These are phyloP conservation scores for Paraphaeosphaeria minitans DNA, from an alignment of 2,329 filamentous ascomycete genomes.

Conservation along the genomic window DNA sequence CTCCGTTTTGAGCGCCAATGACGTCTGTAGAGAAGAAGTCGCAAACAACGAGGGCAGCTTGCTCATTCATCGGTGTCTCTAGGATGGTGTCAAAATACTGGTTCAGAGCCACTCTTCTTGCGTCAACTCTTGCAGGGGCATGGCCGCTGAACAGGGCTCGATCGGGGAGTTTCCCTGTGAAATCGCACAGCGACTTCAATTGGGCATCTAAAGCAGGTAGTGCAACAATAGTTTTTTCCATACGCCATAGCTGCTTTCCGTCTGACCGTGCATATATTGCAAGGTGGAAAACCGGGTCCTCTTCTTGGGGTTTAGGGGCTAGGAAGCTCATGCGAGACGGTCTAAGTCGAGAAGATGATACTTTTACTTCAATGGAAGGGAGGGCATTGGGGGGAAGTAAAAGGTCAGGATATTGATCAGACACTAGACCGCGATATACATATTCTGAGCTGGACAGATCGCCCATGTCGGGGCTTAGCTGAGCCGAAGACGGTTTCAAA, in stretches of 20 bases:
- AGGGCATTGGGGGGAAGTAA: constrained; percentile 87
- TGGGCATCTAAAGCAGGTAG: constrained; percentile 81
- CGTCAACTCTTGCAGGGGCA: constrained; percentile 90
- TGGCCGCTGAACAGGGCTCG: constrained; percentile 87
- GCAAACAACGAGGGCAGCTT: constrained; percentile 80
- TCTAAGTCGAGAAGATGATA: constrained; percentile 92
- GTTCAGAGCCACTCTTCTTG: constrained; percentile 79
- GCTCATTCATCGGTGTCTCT: constrained; percentile 78
- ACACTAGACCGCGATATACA: constrained; percentile 78
- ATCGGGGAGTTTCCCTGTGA: constrained; percentile 80
- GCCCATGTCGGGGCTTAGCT: constrained; percentile 42
- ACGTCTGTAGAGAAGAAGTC: constrained; percentile 78
- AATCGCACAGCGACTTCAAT: constrained; percentile 73
- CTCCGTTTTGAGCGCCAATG: constrained; percentile 61
- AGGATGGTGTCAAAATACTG: constrained; percentile 84
- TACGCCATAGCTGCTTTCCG: constrained; percentile 82
- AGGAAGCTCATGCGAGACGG: constrained; percentile 86
- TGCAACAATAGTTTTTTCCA: constrained; percentile 88
- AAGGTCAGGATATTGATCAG: constrained; percentile 85
- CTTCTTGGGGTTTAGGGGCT: constrained; percentile 78
- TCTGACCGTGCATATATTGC: constrained; percentile 81
- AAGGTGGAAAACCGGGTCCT: constrained; percentile 92
- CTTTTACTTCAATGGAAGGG: constrained; percentile 81
- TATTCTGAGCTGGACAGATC: constrained; percentile 48
- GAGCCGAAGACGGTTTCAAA: constrained; percentile 37